These are phyloP conservation scores for Colletotrichum spinosum DNA, from an alignment of 2,329 filamentous ascomycete species.

Conservation along the genomic window DNA sequence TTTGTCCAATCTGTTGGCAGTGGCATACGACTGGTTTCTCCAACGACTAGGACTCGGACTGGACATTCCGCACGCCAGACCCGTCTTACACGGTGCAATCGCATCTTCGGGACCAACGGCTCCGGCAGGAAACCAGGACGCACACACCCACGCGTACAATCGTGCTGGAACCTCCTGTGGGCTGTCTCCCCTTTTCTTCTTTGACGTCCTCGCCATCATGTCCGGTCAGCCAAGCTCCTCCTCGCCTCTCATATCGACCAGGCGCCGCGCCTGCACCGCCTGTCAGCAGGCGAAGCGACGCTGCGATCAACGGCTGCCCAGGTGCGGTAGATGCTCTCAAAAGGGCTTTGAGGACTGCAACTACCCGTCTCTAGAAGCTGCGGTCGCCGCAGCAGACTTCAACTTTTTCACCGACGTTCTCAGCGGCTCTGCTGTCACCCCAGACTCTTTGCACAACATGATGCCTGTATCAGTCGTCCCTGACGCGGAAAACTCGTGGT, in stretches of 20 bases:
- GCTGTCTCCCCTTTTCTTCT: constrained; percentile 5
- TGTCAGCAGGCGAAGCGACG: constrained; percentile 52
- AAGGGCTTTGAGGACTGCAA: constrained; percentile 41
- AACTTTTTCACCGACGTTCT: constrained; percentile 44
- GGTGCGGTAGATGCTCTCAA: constrained; percentile 47
- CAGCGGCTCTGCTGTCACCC: constrained; percentile 26
- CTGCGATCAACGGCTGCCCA: constrained; percentile 49
- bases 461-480: constrained; percentile 30
- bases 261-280: constrained; percentile 48
- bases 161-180: constrained; percentile 1
- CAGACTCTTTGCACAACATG: constrained; percentile 31
- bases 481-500: constrained; percentile 31
- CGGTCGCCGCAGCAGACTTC: constrained; percentile 40
- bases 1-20: too few species aligned
- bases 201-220: constrained; percentile 27
- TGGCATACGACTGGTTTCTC: too few species aligned
- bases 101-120: too few species aligned
- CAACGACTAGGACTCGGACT: too few species aligned
- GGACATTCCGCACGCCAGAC: too few species aligned
- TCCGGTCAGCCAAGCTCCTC: constrained; percentile 35
- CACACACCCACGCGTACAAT: background rate
- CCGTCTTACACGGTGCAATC: too few species aligned
- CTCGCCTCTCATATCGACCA: constrained; percentile 37
- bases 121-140: background rate
- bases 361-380: constrained; percentile 40